phyloP scores from a whole-genome alignment of 305 asterid genomes.

The Fraxinus ornus region DNA sequence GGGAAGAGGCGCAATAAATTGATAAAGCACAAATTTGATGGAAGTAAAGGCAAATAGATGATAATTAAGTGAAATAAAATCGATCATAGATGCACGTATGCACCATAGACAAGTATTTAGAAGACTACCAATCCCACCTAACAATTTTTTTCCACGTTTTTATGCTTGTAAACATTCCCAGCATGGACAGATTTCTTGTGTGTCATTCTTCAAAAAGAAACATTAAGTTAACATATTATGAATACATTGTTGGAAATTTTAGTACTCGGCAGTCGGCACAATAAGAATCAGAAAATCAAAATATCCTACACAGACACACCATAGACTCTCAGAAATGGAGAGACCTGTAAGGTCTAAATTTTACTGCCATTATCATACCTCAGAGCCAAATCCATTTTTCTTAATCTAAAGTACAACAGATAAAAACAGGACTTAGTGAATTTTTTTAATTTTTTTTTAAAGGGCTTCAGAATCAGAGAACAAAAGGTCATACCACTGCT shows the following conservation, averaged over 20 bases:
- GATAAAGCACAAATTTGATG: not conserved
- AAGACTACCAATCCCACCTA: not conserved
- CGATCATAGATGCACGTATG: not conserved
- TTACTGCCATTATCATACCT: not conserved
- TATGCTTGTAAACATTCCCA: not conserved
- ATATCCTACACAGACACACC: not conserved
- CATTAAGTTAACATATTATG: not conserved
- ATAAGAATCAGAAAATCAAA: not conserved
- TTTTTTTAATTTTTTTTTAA: too few relatives aligned
- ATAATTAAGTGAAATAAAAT: not conserved
- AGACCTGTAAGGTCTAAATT: not conserved
- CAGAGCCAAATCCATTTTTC: not conserved
- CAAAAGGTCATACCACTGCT: not conserved
- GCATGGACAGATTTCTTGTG: not conserved
- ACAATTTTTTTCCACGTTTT: not conserved
- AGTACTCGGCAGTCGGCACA: not conserved
- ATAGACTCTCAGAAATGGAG: not conserved
- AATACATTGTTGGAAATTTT: not conserved
- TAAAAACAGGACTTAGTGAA: not conserved
- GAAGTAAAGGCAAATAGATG: not conserved
- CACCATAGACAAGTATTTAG: not conserved
- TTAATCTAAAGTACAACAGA: not conserved
- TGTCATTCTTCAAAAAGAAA: not conserved
- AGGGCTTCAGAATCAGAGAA: not conserved
- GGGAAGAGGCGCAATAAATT: not conserved